Percentiles rank a stretch among this genome's conserved stretches.
These are phyloP conservation scores for Talaromyces nanjingensis DNA, from an alignment of 495 filamentous ascomycete genomes.

Conservation along the genomic window DNA sequence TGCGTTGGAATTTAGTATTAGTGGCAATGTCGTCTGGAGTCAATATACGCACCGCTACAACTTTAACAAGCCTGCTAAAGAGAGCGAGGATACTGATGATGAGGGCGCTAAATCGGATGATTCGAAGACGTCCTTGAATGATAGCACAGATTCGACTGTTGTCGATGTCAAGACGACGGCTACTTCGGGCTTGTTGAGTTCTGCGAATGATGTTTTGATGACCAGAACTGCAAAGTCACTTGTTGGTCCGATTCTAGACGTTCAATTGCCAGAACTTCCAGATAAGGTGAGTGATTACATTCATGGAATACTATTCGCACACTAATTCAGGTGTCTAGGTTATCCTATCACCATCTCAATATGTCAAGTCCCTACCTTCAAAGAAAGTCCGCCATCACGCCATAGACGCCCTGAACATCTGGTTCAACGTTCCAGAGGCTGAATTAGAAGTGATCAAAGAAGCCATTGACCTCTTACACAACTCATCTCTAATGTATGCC, in stretches of 20 bases:
- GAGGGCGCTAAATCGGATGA: background rate
- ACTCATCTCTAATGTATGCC: background rate
- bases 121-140: background rate
- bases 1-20: background rate
- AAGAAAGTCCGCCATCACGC: background rate
- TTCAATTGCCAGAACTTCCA: background rate
- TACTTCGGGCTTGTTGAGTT: background rate
- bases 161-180: background rate
- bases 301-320: background rate
- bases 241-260: background rate
- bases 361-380: background rate
- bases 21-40: conserved; percentile 2
- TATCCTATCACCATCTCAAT: background rate
- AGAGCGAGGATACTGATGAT: background rate
- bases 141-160: background rate
- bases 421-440: background rate
- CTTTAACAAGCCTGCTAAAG: background rate
- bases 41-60: background rate
- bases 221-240: background rate
- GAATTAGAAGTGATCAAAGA: background rate
- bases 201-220: background rate
- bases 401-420: background rate
- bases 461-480: background rate
- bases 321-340: background rate
- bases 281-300: background rate